Conservation (phyloP, 2,329 filamentous ascomycete species). For the Colletotrichum scovillei region DNA sequence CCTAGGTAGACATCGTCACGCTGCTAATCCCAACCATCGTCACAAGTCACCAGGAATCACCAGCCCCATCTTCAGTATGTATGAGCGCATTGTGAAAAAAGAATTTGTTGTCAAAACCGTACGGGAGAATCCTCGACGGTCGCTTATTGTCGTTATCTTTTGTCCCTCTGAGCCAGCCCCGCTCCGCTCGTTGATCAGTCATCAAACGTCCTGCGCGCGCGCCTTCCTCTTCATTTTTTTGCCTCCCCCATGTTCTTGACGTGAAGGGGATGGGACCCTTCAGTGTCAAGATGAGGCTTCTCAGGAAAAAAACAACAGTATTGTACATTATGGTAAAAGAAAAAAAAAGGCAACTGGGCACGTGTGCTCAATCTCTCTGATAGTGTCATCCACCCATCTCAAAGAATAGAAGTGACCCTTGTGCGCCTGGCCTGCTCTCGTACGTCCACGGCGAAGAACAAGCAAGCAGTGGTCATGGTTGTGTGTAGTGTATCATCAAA, state of each 20-base stretch:
- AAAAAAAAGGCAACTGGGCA: constrained; percentile 13
- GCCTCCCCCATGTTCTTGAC: neutral
- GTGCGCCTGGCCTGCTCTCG: constrained; percentile 17
- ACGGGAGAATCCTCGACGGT: neutral
- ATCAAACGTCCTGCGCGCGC: constrained; percentile 18
- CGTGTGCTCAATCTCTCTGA: constrained; percentile 6
- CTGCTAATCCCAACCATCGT: neutral
- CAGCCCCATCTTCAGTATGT: neutral
- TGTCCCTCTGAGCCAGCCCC: constrained; percentile 1
- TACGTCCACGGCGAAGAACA: constrained; percentile 3
- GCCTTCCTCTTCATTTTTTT: neutral
- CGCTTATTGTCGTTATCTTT: constrained; percentile 2
- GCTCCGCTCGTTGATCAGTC: constrained; percentile 15
- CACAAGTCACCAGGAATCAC: constrained; percentile 4
- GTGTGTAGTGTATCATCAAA: constrained; percentile 33
- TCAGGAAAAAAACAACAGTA: constrained; percentile 17
- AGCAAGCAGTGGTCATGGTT: constrained; percentile 12
- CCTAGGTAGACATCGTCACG: neutral
- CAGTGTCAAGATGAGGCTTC: neutral
- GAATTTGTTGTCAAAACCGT: neutral
- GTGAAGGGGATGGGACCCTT: neutral
- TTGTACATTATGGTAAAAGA: constrained; percentile 1
- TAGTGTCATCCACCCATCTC: constrained; percentile 19
- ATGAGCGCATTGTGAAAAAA: neutral
- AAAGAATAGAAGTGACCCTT: constrained; percentile 15